Evolutionary conservation across 768 basidiomycete species (phyloP).

Genomic region (Tylopilus balloui): DNA sequence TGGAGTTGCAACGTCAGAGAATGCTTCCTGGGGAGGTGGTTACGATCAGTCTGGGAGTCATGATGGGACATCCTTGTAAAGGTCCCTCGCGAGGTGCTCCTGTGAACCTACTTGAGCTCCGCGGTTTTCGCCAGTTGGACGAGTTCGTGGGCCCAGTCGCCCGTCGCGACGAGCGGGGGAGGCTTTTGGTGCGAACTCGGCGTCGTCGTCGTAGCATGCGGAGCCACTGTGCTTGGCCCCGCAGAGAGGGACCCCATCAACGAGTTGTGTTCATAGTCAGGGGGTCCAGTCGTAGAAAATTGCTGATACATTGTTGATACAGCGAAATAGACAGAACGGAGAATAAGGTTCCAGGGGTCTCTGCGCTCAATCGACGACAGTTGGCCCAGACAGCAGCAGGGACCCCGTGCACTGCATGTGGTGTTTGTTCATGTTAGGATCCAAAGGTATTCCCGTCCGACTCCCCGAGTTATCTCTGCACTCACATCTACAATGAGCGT

Average conservation of each 20-base stretch:
- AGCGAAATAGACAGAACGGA: constrained; percentile 18
- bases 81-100: neutral
- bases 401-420: constrained; percentile 28
- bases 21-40: constrained; percentile 57
- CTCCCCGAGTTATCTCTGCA: neutral
- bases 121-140: constrained; percentile 85
- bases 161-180: constrained; percentile 68
- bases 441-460: too few species aligned
- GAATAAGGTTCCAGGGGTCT: constrained; percentile 32
- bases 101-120: constrained; percentile 70
- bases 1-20: constrained; percentile 79
- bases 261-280: constrained; percentile 32
- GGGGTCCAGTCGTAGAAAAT: constrained; percentile 31
- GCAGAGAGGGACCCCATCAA: constrained; percentile 31
- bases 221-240: constrained; percentile 32
- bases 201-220: constrained; percentile 28
- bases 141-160: constrained; percentile 84
- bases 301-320: constrained; percentile 35
- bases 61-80: neutral
- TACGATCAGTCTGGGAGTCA: constrained; percentile 13
- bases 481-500: constrained; percentile 48
- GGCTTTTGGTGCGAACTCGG: constrained; percentile 24
- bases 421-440: constrained; percentile 33
- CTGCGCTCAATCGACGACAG: neutral
- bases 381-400: neutral